Percentiles rank a stretch among this genome's conserved stretches.
These are phyloP conservation scores for Sisymbrium irio DNA, from an alignment of 345 rosid genomes.

Conservation along the genomic window DNA sequence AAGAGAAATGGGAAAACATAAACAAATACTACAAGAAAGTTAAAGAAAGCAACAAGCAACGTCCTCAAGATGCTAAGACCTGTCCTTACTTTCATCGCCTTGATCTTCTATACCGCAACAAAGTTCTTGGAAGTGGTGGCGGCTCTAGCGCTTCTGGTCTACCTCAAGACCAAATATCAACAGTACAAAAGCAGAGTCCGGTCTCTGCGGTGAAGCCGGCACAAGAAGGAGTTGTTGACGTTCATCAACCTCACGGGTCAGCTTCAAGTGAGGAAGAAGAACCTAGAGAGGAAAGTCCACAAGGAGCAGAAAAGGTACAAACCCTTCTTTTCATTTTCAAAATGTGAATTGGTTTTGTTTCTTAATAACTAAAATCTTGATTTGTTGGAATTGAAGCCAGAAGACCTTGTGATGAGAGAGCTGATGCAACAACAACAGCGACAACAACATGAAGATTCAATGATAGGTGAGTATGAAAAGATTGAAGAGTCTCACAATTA, in stretches of 20 bases:
- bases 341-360: slow-evolving; percentile 20
- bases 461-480: slow-evolving; percentile 49
- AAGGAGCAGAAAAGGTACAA: slow-evolving; percentile 46
- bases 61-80: slow-evolving; percentile 86
- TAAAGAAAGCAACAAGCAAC: slow-evolving; percentile 74
- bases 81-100: slow-evolving; percentile 88
- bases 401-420: slow-evolving; percentile 75
- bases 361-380: slow-evolving; percentile 30
- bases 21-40: slow-evolving; percentile 91
- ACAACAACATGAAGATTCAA: slow-evolving; percentile 34
- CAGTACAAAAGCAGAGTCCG: slow-evolving; percentile 20
- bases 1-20: slow-evolving; percentile 93
- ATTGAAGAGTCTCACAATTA: slow-evolving; percentile 45
- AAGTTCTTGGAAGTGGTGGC: slow-evolving; percentile 35
- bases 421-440: slow-evolving; percentile 39
- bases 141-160: slow-evolving; percentile 27
- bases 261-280: slow-evolving; percentile 32
- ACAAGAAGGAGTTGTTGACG: slow-evolving; percentile 37
- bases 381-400: slow-evolving; percentile 71
- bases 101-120: slow-evolving; percentile 65
- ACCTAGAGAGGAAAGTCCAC: slow-evolving; percentile 29
- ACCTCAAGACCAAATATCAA: slow-evolving; percentile 31
- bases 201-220: slow-evolving; percentile 23
- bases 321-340: not conserved
- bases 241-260: slow-evolving; percentile 20